These are phyloP conservation scores for Talaromyces marneffei DNA, from an alignment of 2,329 filamentous ascomycete genomes.

Conservation along the genomic window DNA sequence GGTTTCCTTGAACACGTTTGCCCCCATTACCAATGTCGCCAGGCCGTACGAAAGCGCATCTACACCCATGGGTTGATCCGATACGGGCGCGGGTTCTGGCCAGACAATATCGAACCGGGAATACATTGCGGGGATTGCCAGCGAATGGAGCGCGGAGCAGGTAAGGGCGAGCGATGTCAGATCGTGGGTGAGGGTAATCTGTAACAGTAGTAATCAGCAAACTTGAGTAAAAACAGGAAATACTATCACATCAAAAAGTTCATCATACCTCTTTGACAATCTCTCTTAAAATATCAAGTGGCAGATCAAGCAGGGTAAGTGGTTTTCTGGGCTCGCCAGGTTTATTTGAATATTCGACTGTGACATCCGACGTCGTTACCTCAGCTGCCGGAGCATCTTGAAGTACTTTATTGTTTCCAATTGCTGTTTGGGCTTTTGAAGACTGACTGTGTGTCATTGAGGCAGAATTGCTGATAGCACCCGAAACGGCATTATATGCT, in stretches of 20 bases:
- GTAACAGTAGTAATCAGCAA: not conserved
- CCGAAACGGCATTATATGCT: not conserved
- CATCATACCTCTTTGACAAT: conserved; percentile 66
- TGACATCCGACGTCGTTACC: not conserved
- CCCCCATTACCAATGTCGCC: conserved; percentile 69
- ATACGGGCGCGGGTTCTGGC: conserved; percentile 63
- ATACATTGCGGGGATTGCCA: conserved; percentile 74
- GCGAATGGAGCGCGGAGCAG: conserved; percentile 68
- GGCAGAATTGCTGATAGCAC: not conserved
- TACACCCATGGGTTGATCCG: conserved; percentile 64
- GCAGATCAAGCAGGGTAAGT: conserved; percentile 65
- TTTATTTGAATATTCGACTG: not conserved
- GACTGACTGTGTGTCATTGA: not conserved
- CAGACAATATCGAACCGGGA: conserved; percentile 83
- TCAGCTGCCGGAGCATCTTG: not conserved
- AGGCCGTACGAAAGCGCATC: conserved; percentile 79
- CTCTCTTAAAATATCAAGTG: conserved; percentile 69
- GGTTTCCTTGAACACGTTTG: conserved; percentile 53
- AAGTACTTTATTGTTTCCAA: not conserved
- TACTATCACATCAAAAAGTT: not conserved
- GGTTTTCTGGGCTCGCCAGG: conserved; percentile 41
- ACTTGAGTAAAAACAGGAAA: not conserved
- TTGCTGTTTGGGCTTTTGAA: not conserved
- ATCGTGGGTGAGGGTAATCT: conserved; percentile 78
- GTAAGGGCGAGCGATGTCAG: conserved; percentile 71